phyloP scores from a whole-genome alignment of 371 early-diverging fungal species.

The Parasitella parasitica region DNA sequence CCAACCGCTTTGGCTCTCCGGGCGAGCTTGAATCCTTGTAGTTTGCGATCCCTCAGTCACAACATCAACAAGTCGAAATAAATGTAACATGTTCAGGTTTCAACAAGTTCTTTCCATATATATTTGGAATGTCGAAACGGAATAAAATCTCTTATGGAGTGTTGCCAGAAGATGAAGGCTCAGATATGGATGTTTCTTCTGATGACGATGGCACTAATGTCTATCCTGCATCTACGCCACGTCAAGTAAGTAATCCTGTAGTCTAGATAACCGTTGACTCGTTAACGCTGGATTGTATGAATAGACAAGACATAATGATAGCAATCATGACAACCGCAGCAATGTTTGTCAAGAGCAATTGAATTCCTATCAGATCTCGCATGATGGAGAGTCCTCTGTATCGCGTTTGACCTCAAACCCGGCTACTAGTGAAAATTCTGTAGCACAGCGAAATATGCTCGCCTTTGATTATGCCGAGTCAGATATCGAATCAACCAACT shows the following conservation, averaged over 20 bases:
- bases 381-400: background rate
- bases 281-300: no score
- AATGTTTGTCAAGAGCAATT: background rate
- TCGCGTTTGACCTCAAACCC: no score
- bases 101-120: no score
- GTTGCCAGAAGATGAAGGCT: background rate
- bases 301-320: background rate
- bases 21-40: no score
- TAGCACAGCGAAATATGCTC: background rate
- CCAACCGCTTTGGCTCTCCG: background rate
- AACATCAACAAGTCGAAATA: no score
- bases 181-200: constrained; percentile 11
- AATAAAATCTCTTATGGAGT: background rate
- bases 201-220: background rate
- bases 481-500: background rate
- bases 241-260: background rate
- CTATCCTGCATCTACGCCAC: background rate
- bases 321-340: background rate
- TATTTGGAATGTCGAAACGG: background rate
- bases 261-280: no score
- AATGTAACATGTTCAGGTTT: no score
- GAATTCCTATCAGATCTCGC: background rate
- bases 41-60: no score
- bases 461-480: background rate
- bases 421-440: background rate